phyloP scores from a whole-genome alignment of 1,284 basidiomycete species.

The Malassezia slooffiae region DNA sequence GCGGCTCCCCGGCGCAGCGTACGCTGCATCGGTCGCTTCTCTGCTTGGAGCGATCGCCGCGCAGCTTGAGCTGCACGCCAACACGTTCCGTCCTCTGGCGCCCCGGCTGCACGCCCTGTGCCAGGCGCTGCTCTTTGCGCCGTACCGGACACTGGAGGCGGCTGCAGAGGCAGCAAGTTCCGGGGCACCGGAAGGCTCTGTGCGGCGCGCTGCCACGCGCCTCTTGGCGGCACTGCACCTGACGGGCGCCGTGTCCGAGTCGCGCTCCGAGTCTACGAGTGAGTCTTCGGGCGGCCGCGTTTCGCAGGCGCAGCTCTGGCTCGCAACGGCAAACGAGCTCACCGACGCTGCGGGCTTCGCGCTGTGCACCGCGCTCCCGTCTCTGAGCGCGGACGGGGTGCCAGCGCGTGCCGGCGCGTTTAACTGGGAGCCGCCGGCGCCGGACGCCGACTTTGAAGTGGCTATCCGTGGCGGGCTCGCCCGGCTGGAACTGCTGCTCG shows the following conservation, averaged over 20 bases:
- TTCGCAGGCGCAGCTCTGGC: constrained; percentile 30
- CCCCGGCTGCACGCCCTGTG: constrained; percentile 19
- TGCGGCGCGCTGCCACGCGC: constrained; percentile 14
- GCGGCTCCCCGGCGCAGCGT: constrained; percentile 1
- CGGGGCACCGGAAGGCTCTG: constrained; percentile 10
- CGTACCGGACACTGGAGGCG: background rate
- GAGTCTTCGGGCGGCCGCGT: constrained; percentile 18
- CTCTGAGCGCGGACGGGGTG: constrained; percentile 4
- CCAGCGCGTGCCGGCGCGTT: background rate
- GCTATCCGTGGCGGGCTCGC: constrained; percentile 16
- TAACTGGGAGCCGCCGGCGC: background rate
- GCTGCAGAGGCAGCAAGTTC: background rate
- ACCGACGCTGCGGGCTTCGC: constrained; percentile 16
- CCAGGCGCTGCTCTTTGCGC: constrained; percentile 18
- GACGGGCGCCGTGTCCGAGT: constrained; percentile 22
- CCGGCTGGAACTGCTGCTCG: constrained; percentile 19
- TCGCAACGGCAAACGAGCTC: constrained; percentile 17
- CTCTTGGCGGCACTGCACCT: constrained; percentile 25
- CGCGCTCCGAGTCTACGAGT: too few relatives aligned
- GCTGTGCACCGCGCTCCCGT: constrained; percentile 16
- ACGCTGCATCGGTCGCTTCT: constrained; percentile 6
- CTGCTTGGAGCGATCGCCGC: constrained; percentile 14
- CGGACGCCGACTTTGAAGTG: constrained; percentile 3
- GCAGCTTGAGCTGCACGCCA: constrained; percentile 19
- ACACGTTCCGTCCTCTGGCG: constrained; percentile 22